Percentiles rank a stretch among this genome's conserved stretches.
Conservation (phyloP, 1,284 basidiomycete species). For the Cryptococcus sp. region DNA sequence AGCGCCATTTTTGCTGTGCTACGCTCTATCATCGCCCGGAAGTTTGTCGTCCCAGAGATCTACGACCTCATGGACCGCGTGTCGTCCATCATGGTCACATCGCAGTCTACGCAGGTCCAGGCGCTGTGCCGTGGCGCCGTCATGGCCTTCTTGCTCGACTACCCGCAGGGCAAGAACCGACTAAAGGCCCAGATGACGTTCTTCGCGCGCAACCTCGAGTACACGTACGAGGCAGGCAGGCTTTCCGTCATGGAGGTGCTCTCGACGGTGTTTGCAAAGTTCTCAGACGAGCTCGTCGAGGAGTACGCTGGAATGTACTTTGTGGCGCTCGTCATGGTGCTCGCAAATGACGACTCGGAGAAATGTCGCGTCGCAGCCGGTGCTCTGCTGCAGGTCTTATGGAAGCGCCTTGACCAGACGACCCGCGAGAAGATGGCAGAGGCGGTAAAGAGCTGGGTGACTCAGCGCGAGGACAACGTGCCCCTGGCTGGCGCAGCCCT, state of each 20-base stretch:
- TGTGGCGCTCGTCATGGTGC: constrained; percentile 83
- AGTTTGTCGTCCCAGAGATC: constrained; percentile 91
- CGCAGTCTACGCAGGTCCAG: constrained; percentile 84
- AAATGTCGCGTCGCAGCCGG: constrained; percentile 86
- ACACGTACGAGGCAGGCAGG: constrained; percentile 85
- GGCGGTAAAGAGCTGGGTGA: constrained; percentile 71
- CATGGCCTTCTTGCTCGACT: constrained; percentile 94
- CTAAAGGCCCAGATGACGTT: constrained; percentile 86
- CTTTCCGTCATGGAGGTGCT: constrained; percentile 89
- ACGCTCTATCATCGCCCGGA: constrained; percentile 84
- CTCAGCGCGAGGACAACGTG: constrained; percentile 23
- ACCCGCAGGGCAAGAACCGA: constrained; percentile 92
- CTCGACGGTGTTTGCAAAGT: constrained; percentile 77
- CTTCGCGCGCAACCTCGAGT: constrained; percentile 89
- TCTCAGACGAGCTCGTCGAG: constrained; percentile 68
- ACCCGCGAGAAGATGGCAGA: constrained; percentile 59
- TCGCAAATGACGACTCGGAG: constrained; percentile 89
- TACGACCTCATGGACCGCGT: constrained; percentile 97
- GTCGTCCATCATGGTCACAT: constrained; percentile 91
- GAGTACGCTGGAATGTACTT: constrained; percentile 90
- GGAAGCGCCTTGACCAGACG: constrained; percentile 63
- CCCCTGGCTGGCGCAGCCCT: constrained; percentile 56
- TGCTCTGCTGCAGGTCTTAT: constrained; percentile 72
- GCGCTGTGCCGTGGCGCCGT: constrained; percentile 85
- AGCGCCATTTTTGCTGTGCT: constrained; percentile 82